Evolutionary conservation across 2,329 filamentous ascomycete genomes (phyloP).

Genomic region (Karstenula rhodostoma): DNA sequence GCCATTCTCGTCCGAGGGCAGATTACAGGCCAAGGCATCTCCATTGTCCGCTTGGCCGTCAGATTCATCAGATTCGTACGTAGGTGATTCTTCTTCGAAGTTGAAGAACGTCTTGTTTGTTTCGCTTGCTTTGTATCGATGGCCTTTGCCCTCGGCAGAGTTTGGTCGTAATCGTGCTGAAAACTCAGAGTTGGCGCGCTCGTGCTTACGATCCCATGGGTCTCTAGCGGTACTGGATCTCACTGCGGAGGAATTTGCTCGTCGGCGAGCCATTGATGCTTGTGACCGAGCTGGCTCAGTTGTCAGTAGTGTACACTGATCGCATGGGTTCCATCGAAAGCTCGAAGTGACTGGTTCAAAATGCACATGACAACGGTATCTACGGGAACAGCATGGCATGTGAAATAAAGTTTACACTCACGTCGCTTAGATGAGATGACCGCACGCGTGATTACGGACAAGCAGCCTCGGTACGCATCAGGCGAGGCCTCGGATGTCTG

Average conservation of each 20-base stretch:
- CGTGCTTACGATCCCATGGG: slow-evolving; percentile 50
- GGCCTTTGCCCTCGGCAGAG: slow-evolving; percentile 41
- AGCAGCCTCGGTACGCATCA: slow-evolving; percentile 76
- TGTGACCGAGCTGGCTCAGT: slow-evolving; percentile 38
- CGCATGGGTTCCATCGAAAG: background rate
- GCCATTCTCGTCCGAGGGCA: slow-evolving; percentile 65
- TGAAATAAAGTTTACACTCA: slow-evolving; percentile 56
- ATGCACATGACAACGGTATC: background rate
- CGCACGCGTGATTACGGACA: slow-evolving; percentile 77
- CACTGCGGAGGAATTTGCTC: slow-evolving; percentile 56
- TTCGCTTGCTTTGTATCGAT: slow-evolving; percentile 50
- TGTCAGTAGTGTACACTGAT: slow-evolving; percentile 25
- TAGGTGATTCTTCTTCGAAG: slow-evolving; percentile 76
- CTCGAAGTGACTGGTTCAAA: background rate
- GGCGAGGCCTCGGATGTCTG: slow-evolving; percentile 75
- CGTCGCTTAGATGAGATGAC: slow-evolving; percentile 74
- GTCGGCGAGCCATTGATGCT: slow-evolving; percentile 49
- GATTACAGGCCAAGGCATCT: slow-evolving; percentile 50
- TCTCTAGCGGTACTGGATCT: slow-evolving; percentile 51
- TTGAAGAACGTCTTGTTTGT: slow-evolving; percentile 68
- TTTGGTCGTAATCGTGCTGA: slow-evolving; percentile 46
- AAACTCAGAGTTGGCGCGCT: slow-evolving; percentile 58
- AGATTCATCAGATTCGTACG: slow-evolving; percentile 70
- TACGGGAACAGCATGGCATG: background rate
- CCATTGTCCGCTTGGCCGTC: slow-evolving; percentile 73